These are phyloP conservation scores for Boletus rubropictus DNA, from an alignment of 768 basidiomycete species.

Conservation along the genomic window DNA sequence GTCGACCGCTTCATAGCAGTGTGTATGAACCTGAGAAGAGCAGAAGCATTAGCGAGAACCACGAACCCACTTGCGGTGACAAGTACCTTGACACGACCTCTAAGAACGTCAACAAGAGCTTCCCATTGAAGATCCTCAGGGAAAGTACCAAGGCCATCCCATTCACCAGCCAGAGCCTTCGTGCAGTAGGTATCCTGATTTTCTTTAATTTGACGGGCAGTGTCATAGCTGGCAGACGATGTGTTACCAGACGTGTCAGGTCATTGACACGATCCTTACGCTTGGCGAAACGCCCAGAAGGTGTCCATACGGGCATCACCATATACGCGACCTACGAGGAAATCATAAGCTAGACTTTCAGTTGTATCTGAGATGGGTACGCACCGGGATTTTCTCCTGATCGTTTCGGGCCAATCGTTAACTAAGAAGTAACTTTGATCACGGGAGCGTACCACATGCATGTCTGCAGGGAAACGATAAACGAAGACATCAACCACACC, in stretches of 20 bases:
- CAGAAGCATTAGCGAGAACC: neutral
- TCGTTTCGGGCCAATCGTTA: neutral
- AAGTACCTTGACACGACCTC: conserved; percentile 74
- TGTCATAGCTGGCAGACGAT: conserved; percentile 37
- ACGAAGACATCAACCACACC: neutral
- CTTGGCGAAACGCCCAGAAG: conserved; percentile 49
- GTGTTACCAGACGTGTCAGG: conserved; percentile 1
- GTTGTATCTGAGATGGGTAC: neutral
- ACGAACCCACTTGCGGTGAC: neutral
- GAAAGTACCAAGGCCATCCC: conserved; percentile 43
- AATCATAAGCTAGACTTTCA: neutral
- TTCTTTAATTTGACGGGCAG: conserved; percentile 48
- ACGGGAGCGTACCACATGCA: conserved; percentile 45
- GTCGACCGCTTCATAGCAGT: conserved; percentile 57
- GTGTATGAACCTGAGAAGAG: conserved; percentile 29
- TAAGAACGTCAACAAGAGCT: conserved; percentile 72
- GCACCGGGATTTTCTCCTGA: conserved; percentile 47
- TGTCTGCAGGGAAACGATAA: conserved; percentile 35
- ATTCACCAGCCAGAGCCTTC: conserved; percentile 37
- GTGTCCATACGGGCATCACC: conserved; percentile 41
- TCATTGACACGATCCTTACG: conserved; percentile 25
- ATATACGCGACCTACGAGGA: conserved; percentile 24
- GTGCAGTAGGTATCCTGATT: conserved; percentile 51
- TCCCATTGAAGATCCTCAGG: conserved; percentile 75
- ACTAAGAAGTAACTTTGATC: neutral